Evolutionary conservation across 768 basidiomycete species (phyloP), one percentile per base, ranked within the genome.

Genomic region (Trametes sanguinea): DNA sequence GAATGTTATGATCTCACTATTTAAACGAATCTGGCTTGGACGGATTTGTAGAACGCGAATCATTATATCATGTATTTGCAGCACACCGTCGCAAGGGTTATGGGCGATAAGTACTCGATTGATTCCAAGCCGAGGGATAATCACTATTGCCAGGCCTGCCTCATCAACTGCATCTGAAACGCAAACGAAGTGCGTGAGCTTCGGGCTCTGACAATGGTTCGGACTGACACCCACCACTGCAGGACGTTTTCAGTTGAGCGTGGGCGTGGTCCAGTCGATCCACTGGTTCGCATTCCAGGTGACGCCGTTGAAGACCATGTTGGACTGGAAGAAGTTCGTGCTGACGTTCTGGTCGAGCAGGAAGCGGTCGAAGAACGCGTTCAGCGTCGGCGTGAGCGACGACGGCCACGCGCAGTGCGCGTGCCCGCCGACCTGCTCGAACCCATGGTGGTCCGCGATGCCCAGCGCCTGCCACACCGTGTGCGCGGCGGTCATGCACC

Each of bases 361-460:
- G 74, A 85, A 86, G 66, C 80, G 81, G 73, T 83, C 76, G 66
- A 86, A 71, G 70, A 84, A 86, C 11, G 83, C 83, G 60, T 76
- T 76, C 57, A 86, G 73, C 43, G 79, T 75, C 2, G 73, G 68
- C 54, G 80, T 76, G 60, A 83, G 77, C 45, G 62, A 67, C 3
- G 79, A 72, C 3, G 85, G 85, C 80, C 83, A 85, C 2, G 72
- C 72, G 72, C 85, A 86, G 65, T 86, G 85, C 35, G 71, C 70
- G 64, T 86, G 84, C 60, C 79, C 79, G 30, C 83, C 83, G 30
- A 81, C 74, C 71, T 83, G 81, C 13, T 79, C 81, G 63, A 83
- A 81, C 32, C 84, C 85, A 77, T 83, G 82, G 42, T 71, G 67
- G 61, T 78, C 75, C 10, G 76, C 54, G 4, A 78, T 75, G 29